phyloP scores from a whole-genome alignment of 106 monocot genomes.

The Dioscorea zingiberensis region DNA sequence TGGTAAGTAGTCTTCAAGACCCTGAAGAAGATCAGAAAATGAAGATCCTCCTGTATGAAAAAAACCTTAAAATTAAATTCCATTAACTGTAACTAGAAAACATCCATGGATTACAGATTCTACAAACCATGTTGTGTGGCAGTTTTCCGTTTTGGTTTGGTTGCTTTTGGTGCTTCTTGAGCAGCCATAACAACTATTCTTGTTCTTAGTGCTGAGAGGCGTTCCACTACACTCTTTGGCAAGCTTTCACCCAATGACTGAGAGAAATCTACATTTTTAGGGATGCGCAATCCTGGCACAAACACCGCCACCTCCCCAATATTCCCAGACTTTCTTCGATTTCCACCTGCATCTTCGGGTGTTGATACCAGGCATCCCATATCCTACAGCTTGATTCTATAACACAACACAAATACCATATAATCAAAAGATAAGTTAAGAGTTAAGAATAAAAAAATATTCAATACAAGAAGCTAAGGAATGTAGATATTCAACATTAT shows the following conservation, averaged over 20 bases:
- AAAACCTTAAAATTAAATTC: neutral
- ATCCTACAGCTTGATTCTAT: neutral
- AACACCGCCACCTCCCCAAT: constrained; percentile 54
- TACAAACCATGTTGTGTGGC: constrained; percentile 57
- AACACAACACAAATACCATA: neutral
- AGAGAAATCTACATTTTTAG: constrained; percentile 32
- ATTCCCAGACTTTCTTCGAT: constrained; percentile 21
- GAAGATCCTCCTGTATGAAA: constrained; percentile 31
- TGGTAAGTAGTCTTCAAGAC: constrained; percentile 53
- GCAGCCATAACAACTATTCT: constrained; percentile 61
- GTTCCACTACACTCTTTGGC: constrained; percentile 35
- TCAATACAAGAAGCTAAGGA: too few relatives aligned
- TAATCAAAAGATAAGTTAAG: too few relatives aligned
- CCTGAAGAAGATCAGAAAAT: constrained; percentile 41
- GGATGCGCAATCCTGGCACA: constrained; percentile 46
- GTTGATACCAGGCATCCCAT: constrained; percentile 70
- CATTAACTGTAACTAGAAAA: neutral
- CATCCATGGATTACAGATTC: neutral
- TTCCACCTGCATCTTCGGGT: constrained; percentile 23
- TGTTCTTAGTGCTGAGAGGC: constrained; percentile 41
- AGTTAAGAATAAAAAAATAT: too few relatives aligned
- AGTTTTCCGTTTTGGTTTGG: constrained; percentile 38
- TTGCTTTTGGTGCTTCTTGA: constrained; percentile 39
- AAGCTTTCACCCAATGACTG: constrained; percentile 27
- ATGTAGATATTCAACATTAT: too few relatives aligned